Evolutionary conservation across 2,329 filamentous ascomycete genomes (phyloP), one percentile per base, ranked within the genome.

Genomic region (Leptographium flavum): DNA sequence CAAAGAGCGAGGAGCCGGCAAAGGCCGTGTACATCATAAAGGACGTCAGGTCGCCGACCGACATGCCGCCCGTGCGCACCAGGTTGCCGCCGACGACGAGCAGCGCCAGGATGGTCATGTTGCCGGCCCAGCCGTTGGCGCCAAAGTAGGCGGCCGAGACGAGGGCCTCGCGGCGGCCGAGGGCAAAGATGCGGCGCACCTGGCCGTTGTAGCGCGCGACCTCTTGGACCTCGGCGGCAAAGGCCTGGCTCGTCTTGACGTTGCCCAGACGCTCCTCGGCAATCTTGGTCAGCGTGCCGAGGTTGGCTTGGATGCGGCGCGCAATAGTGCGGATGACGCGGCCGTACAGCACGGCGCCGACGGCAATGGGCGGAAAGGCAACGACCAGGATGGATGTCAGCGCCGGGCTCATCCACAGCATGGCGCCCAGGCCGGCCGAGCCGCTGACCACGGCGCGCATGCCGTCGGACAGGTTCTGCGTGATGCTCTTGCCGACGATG

Each of bases 21-120:
- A 80, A 96, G 4, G 86, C 90, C 3, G 88, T 94, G 63, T 96
- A 98, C 90, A 98, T 96, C 67, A 98, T 75, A 64, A 98, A 98
- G 0, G 87, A 94, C 1, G 92, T 93, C 37, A 98, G 66, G 53
- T 98, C 90, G 54, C 92, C 92, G 40, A 96, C 80, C 8, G 78
- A 86, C 67, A 98, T 92, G 36, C 80, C 71, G 2, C 92, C 92
- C 11, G 76, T 78, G 54, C 87, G 81, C 28, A 98, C 92, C 66
- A 95, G 87, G 49, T 82, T 82, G 46, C 92, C 87, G 52, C 93
- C 92, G 28, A 90, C 84, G 56, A 94, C 85, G 1, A 98, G 73
- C 57, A 98, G 77, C 13, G 84, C 83, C 45, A 98, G 68, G 51
- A 98, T 90, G 1, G 92, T 96, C 79, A 96, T 85, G 58, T 98